Base-by-base conservation (phyloP, 2,329 filamentous ascomycete species). In the Aphanoascus verrucosus region DNA sequence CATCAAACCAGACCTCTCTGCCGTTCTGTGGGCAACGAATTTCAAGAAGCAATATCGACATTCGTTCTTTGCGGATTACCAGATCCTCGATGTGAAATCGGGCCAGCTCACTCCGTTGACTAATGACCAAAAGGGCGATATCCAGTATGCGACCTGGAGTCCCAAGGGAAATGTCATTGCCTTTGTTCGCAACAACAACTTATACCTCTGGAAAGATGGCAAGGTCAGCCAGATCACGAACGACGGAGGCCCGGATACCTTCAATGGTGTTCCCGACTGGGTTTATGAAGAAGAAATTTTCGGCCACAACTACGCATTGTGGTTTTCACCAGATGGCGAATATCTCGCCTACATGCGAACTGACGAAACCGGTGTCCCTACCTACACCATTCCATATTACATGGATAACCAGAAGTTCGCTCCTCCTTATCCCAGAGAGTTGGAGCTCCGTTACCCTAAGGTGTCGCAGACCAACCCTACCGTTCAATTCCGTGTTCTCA, bases 231-330 rank as follows among this genome's bases (percentile, higher is more conserved):
- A 79, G 47, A 84, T 96, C 61, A 96, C 90, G 3, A 78, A 75
- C 43, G 89, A 96, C 63, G 90, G 91, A 15, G 87, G 90, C 0
- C 75, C 81, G 0, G 83, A 95, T 62, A 81, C 88, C 58, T 86
- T 96, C 70, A 94, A 96, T 62, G 90, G 90, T 15, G 82, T 95
- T 34, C 90, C 91, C 0, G 91, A 97, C 68, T 97, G 91, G 90
- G 90, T 95, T 0, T 94, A 93, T 63, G 86, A 91, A 64, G 80
- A 83, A 62, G 87, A 93, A 67, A 86, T 91, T 4, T 85, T 95
- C 54, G 69, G 74, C 11, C 83, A 79, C 2, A 84, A 85, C 58
- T 86, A 78, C 58, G 88, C 88, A 2, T 88, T 88, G 0, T 96
- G 90, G 91, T 96, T 88, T 86, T 90, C 88, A 31, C 80, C 84